Conservation (phyloP, 2,329 filamentous ascomycete species). For the Akanthomyces uredinophilus region DNA sequence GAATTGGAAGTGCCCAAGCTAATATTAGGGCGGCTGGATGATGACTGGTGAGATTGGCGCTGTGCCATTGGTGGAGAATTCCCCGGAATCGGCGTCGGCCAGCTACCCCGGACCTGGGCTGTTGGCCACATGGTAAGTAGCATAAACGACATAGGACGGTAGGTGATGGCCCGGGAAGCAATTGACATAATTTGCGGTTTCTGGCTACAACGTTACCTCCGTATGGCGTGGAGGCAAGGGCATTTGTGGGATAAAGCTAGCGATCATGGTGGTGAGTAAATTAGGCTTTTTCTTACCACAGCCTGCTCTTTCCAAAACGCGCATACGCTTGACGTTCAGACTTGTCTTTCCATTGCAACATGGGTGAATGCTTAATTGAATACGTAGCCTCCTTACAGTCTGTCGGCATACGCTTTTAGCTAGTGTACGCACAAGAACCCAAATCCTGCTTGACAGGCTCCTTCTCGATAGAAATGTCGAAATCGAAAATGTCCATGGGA, state of each 20-base stretch:
- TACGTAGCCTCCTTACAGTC: neutral
- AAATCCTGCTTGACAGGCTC: slow-evolving; percentile 20
- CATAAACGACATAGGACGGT: neutral
- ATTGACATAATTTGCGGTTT: neutral
- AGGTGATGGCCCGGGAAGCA: neutral
- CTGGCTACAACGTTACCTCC: neutral
- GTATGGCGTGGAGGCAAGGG: neutral
- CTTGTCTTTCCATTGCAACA: no score
- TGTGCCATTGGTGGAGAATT: slow-evolving; percentile 6
- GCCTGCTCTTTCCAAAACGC: no score
- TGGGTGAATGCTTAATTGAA: no score
- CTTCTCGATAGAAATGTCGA: slow-evolving; percentile 62
- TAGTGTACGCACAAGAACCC: slow-evolving; percentile 19
- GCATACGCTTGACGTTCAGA: no score
- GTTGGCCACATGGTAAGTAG: neutral
- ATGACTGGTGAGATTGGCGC: neutral
- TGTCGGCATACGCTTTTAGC: neutral
- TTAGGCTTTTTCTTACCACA: no score
- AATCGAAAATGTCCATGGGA: slow-evolving; percentile 92
- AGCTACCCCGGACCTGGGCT: neutral
- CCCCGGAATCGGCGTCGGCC: neutral
- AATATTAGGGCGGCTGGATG: neutral
- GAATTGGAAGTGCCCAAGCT: neutral
- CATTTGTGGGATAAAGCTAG: no score
- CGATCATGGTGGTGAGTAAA: no score